These are phyloP conservation scores for Phyllosticta ampelicida DNA, from an alignment of 2,329 filamentous ascomycete genomes.

Conservation along the genomic window DNA sequence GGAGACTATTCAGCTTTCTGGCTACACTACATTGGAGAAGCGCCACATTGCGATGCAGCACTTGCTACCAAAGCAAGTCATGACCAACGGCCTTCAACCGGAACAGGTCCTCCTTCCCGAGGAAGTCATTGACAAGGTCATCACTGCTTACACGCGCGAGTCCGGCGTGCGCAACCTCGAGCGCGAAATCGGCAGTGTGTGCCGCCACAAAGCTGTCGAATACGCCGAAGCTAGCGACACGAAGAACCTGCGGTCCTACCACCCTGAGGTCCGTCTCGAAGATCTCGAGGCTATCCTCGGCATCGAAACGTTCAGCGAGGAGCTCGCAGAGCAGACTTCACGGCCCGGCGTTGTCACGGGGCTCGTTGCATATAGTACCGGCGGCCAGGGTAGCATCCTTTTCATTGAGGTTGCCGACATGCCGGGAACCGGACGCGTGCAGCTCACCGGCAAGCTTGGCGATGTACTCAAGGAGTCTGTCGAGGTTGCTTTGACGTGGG, in stretches of 20 bases:
- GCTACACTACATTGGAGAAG: slow-evolving; percentile 96
- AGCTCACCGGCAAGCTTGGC: slow-evolving; percentile 91
- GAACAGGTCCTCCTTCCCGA: slow-evolving; percentile 67
- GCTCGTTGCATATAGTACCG: slow-evolving; percentile 70
- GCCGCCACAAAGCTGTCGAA: slow-evolving; percentile 89
- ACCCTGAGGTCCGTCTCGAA: slow-evolving; percentile 58
- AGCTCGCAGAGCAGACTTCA: slow-evolving; percentile 74
- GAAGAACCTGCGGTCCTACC: slow-evolving; percentile 54
- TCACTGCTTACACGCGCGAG: slow-evolving; percentile 92
- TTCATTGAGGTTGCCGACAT: slow-evolving; percentile 98
- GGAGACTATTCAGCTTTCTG: slow-evolving; percentile 88
- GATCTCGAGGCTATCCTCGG: slow-evolving; percentile 88
- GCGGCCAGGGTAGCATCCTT: slow-evolving; percentile 87
- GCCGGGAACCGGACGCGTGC: slow-evolving; percentile 83
- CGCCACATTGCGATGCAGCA: slow-evolving; percentile 87
- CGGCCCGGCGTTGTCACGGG: slow-evolving; percentile 91
- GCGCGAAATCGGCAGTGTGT: slow-evolving; percentile 88
- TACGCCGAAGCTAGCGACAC: slow-evolving; percentile 82
- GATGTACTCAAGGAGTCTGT: slow-evolving; percentile 96
- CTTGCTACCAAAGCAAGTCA: slow-evolving; percentile 92
- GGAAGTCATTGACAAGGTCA: slow-evolving; percentile 87
- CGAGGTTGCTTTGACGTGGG: slow-evolving; percentile 92
- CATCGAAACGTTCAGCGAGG: slow-evolving; percentile 87
- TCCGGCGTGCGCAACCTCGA: slow-evolving; percentile 93
- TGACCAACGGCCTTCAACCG: slow-evolving; percentile 70